A percentile compares a stretch with the other conserved stretches of the same genome.
phyloP scores from a whole-genome alignment of 2,329 filamentous ascomycete genomes.

The Alternaria hordeiaustralica region DNA sequence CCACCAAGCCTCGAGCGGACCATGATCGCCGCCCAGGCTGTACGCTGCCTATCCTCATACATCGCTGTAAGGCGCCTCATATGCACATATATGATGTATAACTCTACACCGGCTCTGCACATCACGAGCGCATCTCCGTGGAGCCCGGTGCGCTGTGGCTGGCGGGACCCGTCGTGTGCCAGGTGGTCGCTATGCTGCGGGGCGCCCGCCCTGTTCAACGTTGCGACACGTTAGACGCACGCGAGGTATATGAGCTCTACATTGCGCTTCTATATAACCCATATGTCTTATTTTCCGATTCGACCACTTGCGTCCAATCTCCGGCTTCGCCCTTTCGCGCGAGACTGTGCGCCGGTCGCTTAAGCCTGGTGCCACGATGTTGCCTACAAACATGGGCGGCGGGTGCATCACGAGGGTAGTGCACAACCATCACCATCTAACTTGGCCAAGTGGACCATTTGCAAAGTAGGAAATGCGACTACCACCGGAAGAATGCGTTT shows the following conservation, averaged over 20 bases:
- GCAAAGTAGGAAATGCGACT: background rate
- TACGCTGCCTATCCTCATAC: background rate
- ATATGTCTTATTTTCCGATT: slow-evolving; percentile 17
- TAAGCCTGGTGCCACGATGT: background rate
- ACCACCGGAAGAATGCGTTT: slow-evolving; percentile 10
- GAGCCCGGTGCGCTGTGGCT: background rate
- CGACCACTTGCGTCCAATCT: slow-evolving; percentile 16
- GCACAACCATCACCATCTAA: slow-evolving; percentile 2
- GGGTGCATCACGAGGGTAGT: slow-evolving; percentile 4
- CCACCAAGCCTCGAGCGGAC: background rate
- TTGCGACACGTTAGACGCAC: slow-evolving; percentile 3
- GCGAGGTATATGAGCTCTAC: slow-evolving; percentile 14
- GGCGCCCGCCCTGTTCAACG: slow-evolving; percentile 8
- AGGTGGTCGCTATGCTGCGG: slow-evolving; percentile 6
- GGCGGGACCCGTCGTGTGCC: background rate
- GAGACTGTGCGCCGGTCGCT: slow-evolving; percentile 20
- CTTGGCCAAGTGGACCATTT: background rate
- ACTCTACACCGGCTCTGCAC: background rate
- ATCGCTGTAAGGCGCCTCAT: background rate
- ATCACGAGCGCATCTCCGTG: background rate
- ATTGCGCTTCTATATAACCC: slow-evolving; percentile 5
- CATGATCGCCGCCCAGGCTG: background rate
- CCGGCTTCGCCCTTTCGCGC: slow-evolving; percentile 13
- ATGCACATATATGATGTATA: background rate
- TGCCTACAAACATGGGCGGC: slow-evolving; percentile 1